phyloP scores from a whole-genome alignment of 495 filamentous ascomycete species.

The Alectoria sarmentosa region DNA sequence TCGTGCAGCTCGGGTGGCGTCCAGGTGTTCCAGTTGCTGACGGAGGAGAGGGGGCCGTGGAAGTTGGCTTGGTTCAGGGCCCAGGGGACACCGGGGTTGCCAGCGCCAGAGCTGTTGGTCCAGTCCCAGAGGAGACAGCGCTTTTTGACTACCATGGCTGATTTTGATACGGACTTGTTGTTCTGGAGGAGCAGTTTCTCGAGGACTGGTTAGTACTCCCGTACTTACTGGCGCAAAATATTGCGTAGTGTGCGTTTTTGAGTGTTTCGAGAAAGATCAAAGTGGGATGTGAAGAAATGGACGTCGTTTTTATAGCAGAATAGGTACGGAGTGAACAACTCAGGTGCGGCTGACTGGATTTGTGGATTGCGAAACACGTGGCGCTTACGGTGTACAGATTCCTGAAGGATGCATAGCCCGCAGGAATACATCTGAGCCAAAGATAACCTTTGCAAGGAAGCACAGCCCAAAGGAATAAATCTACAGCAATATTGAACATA shows the following conservation, averaged over 20 bases:
- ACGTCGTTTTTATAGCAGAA: background rate
- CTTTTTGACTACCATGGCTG: constrained; percentile 31
- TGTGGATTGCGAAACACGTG: background rate
- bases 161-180: background rate
- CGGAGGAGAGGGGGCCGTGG: constrained; percentile 33
- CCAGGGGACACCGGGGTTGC: constrained; percentile 9
- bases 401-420: background rate
- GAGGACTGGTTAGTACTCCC: background rate
- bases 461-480: background rate
- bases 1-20: constrained; percentile 38
- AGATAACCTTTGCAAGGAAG: background rate
- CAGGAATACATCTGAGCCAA: background rate
- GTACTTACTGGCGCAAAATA: background rate
- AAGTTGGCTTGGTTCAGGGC: constrained; percentile 33
- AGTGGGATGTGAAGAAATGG: background rate
- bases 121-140: constrained; percentile 44
- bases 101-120: constrained; percentile 36
- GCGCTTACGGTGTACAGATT: background rate
- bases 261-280: background rate
- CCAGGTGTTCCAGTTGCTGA: constrained; percentile 45
- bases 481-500: background rate
- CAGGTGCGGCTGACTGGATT: background rate
- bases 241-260: background rate
- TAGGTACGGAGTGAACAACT: background rate
- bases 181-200: background rate